Base-by-base conservation (phyloP, 2,329 filamentous ascomycete genomes). In the Alternaria solani region DNA sequence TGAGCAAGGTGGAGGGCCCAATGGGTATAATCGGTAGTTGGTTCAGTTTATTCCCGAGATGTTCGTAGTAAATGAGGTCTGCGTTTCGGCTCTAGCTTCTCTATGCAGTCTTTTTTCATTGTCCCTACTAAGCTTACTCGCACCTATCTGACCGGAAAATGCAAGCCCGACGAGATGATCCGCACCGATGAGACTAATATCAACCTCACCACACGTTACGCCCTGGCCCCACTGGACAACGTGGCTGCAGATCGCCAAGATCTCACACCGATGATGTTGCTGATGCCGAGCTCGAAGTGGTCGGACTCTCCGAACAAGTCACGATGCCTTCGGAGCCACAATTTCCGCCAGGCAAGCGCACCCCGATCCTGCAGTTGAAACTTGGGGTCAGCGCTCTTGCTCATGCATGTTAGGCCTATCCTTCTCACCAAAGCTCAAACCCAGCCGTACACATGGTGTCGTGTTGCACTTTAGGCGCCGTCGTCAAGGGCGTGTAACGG, bases 221-320 rank as follows among this genome's bases (percentile, higher is more conserved):
- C 39, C 32, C 39, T 18, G 20, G 39, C 58, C 48, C 34, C 42
- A 28, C 12, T 39, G 32, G 34, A 14, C 38, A 61, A 49, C 26
- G 55, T 47, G 34, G 43, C 48, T 53, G 18, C 38, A 47, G 18
- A 49, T 30, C 23, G 54, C 59, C 59, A 52, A 59, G 49, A 20
- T 60, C 59, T 60, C 47, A 65, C 61, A 61, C 63, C 63, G 61
- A 66, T 66, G 39, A 44, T 30, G 25, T 42, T 42, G 53, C 43
- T 57, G 38, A 59, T 36, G 53, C 38, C 54, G 38, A 59, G 32
- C 54, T 42, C 55, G 59, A 48, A 34, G 55, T 57, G 6, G 41
- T 58, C 51, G 53, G 57, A 20, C 54, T 59, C 44, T 59, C 62
- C 30, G 54, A 59, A 39, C 28, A 43, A 52, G 43, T 58, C 9